Evolutionary conservation across 345 rosid species (phyloP).

Genomic region (Cardamine chenopodiifolia): DNA sequence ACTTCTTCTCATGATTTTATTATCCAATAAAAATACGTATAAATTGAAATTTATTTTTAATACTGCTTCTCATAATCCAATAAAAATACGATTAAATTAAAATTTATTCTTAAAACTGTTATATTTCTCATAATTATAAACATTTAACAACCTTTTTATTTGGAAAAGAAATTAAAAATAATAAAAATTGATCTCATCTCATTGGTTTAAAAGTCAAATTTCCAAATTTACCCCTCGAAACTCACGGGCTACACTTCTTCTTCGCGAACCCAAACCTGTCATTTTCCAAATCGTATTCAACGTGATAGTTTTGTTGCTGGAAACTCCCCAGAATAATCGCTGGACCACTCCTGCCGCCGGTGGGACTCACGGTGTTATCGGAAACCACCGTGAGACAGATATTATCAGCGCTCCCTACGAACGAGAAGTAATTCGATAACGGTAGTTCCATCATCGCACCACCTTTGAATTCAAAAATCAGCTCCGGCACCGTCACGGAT

Average conservation of each 20-base stretch:
- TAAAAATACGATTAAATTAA: not conserved
- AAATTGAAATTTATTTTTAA: not conserved
- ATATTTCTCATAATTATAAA: conserved; percentile 23
- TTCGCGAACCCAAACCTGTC: conserved; percentile 70
- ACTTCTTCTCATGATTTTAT: not conserved
- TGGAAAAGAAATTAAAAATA: conserved; percentile 23
- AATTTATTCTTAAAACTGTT: not conserved
- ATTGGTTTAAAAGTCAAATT: not conserved
- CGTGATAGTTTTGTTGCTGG: conserved; percentile 75
- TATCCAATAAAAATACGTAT: not conserved
- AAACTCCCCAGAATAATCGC: conserved; percentile 79
- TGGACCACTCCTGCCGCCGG: conserved; percentile 55
- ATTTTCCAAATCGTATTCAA: conserved; percentile 76
- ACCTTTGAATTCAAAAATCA: conserved; percentile 71
- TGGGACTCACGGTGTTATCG: conserved; percentile 35
- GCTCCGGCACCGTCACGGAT: conserved; percentile 47
- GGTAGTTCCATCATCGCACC: conserved; percentile 81
- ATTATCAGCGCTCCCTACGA: conserved; percentile 39
- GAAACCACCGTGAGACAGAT: conserved; percentile 60
- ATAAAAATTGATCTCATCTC: conserved; percentile 16
- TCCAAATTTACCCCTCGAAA: conserved; percentile 24
- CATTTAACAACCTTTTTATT: conserved; percentile 30
- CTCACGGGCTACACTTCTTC: conserved; percentile 52
- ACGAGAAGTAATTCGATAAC: conserved; percentile 57
- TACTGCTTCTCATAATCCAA: not conserved